Evolutionary conservation across 768 basidiomycete species (phyloP).

Genomic region (Mycena maculata): DNA sequence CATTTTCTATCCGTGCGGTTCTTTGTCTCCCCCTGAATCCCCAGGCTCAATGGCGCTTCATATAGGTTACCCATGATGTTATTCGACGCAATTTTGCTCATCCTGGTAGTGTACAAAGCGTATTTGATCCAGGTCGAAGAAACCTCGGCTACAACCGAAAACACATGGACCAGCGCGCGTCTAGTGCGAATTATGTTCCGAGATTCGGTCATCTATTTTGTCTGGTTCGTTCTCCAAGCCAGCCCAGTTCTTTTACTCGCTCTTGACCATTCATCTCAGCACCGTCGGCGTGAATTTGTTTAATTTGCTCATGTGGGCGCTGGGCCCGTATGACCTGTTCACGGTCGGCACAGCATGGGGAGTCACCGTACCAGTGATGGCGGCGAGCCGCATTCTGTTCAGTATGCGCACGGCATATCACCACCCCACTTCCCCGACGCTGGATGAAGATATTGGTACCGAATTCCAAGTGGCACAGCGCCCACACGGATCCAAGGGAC

Average conservation of each 20-base stretch:
- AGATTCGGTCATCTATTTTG: constrained; percentile 23
- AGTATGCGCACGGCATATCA: constrained; percentile 12
- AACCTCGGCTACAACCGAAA: not conserved
- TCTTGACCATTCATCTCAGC: not conserved
- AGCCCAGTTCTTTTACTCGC: not conserved
- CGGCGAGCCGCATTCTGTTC: constrained; percentile 14
- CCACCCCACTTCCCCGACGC: not conserved
- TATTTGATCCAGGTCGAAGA: constrained; percentile 11
- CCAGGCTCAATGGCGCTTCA: not conserved
- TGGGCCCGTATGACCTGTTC: constrained; percentile 15
- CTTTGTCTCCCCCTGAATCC: not conserved
- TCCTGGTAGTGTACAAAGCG: constrained; percentile 16
- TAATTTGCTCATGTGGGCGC: constrained; percentile 8
- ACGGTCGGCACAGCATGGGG: constrained; percentile 18
- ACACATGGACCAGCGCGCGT: not conserved
- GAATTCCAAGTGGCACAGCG: constrained; percentile 9
- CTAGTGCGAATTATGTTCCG: constrained; percentile 20
- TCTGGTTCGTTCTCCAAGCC: constrained; percentile 18
- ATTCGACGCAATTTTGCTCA: constrained; percentile 18
- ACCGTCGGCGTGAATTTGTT: constrained; percentile 20
- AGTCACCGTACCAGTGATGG: constrained; percentile 19
- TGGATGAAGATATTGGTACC: not conserved
- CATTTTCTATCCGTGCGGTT: not conserved
- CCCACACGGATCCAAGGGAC: not conserved
- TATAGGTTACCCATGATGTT: constrained; percentile 16